Base-by-base conservation (phyloP, 2,329 filamentous ascomycete genomes). In the Nothomitra cinnamomea region DNA sequence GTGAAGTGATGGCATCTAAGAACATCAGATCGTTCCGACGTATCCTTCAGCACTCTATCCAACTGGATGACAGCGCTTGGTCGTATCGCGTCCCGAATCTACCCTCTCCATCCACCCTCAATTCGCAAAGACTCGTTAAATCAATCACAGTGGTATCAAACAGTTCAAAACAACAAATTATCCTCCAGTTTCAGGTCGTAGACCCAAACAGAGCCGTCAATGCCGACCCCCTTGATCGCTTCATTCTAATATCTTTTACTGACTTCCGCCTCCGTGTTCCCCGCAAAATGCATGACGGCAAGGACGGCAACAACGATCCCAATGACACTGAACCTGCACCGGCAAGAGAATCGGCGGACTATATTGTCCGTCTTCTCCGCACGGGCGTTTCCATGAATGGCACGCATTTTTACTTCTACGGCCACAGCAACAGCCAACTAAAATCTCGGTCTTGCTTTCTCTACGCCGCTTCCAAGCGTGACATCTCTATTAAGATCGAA, bases 401-500 rank as follows among this genome's bases (percentile, higher is more conserved):
- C 1, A 55, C 61, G 0, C 58, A 60, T 1, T 71, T 70, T 57
- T 61, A 69, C 55, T 71, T 71, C 57, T 70, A 65, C 51, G 68
- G 67, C 0, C 69, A 71, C 58, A 70, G 67, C 57, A 70, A 70
- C 53, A 70, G 66, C 53, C 69, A 71, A 58, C 61, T 70, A 13
- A 70, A 70, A 57, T 69, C 67, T 1, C 61, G 65, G 22, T 66
- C 68, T 4, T 70, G 68, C 56, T 68, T 67, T 54, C 56, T 70
- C 41, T 64, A 61, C 50, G 66, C 66, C 1, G 67, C 59, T 3
- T 56, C 64, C 5, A 65, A 64, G 53, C 61, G 64, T 15, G 59
- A 62, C 8, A 66, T 70, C 17, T 52, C 61, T 1, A 35, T 51
- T 35, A 67, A 64, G 54, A 59, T 70, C 5, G 64, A 69, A 49